Evolutionary conservation across 768 basidiomycete genomes (phyloP), one percentile per base, ranked within the genome.

Genomic region (Mycena floridula): DNA sequence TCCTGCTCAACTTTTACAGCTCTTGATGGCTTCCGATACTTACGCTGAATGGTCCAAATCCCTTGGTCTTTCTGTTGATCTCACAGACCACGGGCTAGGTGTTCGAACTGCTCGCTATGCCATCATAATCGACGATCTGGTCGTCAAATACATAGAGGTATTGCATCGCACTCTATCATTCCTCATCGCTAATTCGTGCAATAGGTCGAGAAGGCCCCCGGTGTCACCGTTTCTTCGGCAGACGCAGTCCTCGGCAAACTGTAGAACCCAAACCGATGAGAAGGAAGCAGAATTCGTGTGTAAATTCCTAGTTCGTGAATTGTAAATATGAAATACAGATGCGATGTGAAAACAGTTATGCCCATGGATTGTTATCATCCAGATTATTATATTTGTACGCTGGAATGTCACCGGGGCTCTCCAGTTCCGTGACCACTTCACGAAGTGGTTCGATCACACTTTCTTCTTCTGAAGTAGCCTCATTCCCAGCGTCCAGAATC

Each of bases 91-190:
- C 3, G 80, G 78, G 5, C 54, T 85, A 28, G 82, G 82, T 18
- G 53, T 67, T 35, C 80, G 84, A 42, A 82, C 81, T 25, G 61
- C 61, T 21, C 76, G 83, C 39, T 86, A 78, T 49, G 82, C 79
- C 23, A 50, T 87, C 45, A 63, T 87, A 54, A 53, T 86, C 53
- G 82, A 91, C 37, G 72, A 87, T 56, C 72, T 87, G 43, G 75
- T 80, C 49, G 77, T 91, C 54, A 77, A 75, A 49, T 81, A 83
- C 54, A 53, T 89, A 43, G 74, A 50, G 41, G 73, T 63, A 23
- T 21, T 13, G 39, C 43, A 35, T 25, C 24, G 5, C 28, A 44
- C 44, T 32, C 8, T 20, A 22, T 20, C 43, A 28, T 38, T 48
- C 26, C 62, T 52, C 32, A 55, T 53, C 15, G 7, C 51, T n/a